Conservation (phyloP, 2,329 filamentous ascomycete genomes). For the Lithohypha guttulata region DNA sequence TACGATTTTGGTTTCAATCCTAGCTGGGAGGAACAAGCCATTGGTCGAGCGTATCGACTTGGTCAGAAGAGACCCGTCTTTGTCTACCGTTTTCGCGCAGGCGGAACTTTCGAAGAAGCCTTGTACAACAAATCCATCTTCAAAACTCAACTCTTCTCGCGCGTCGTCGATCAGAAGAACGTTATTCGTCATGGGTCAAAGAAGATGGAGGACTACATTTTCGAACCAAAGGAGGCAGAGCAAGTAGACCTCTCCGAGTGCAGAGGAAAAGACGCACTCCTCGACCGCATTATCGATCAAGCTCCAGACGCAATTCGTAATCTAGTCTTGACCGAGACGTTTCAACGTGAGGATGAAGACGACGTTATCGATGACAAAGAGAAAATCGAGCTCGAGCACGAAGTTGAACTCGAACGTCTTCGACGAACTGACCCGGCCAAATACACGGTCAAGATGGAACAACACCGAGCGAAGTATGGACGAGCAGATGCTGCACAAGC, state of each 20-base stretch:
- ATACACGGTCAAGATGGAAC: too few relatives aligned
- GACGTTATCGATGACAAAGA: conserved; percentile 51
- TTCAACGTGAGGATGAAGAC: conserved; percentile 58
- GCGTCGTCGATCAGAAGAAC: conserved; percentile 76
- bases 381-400: conserved; percentile 41
- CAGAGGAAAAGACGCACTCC: conserved; percentile 49
- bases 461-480: too few relatives aligned
- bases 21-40: conserved; percentile 70
- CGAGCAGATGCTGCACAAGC: too few relatives aligned
- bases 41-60: conserved; percentile 75
- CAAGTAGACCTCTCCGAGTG: conserved; percentile 44
- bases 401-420: conserved; percentile 32
- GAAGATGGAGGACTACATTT: conserved; percentile 46
- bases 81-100: conserved; percentile 71
- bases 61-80: conserved; percentile 71
- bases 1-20: conserved; percentile 79
- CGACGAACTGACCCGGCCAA: conserved; percentile 28
- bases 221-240: conserved; percentile 42
- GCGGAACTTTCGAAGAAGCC: conserved; percentile 67
- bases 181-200: conserved; percentile 55
- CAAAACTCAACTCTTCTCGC: conserved; percentile 67
- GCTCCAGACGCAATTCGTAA: conserved; percentile 25
- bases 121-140: conserved; percentile 66
- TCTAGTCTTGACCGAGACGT: conserved; percentile 60
- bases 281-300: conserved; percentile 43